These are phyloP conservation scores for Kuraishia borneana DNA, from an alignment of 805 yeast species.

Conservation along the genomic window DNA sequence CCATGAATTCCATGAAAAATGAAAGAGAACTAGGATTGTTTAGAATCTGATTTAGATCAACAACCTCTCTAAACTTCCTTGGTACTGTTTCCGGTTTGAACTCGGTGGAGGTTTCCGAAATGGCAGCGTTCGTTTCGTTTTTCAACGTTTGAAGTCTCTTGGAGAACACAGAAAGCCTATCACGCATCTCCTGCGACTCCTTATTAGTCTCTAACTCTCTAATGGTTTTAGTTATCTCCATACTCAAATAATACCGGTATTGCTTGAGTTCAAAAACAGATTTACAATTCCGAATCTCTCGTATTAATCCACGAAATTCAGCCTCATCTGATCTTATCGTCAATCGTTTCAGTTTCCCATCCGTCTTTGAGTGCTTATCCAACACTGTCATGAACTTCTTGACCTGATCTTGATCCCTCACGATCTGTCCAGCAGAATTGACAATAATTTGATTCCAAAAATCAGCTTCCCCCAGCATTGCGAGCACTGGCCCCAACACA, in stretches of 20 bases:
- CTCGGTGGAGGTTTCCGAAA: slow-evolving; percentile 2
- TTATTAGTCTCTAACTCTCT: slow-evolving; percentile 17
- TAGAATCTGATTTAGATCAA: slow-evolving; percentile 32
- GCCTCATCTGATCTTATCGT: slow-evolving; percentile 27
- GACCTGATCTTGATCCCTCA: slow-evolving; percentile 69
- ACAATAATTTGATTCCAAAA: slow-evolving; percentile 62
- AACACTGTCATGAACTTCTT: slow-evolving; percentile 59
- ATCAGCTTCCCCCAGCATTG: slow-evolving; percentile 59
- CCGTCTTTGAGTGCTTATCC: slow-evolving; percentile 41
- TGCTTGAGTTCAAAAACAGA: slow-evolving; percentile 35
- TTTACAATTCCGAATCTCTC: slow-evolving; percentile 18
- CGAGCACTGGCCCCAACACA: slow-evolving; percentile 38
- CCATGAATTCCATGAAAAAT: slow-evolving; percentile 46
- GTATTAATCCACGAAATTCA: slow-evolving; percentile 28
- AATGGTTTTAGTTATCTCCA: slow-evolving; percentile 32
- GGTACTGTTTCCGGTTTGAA: slow-evolving; percentile 5
- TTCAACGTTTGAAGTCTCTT: slow-evolving; percentile 11
- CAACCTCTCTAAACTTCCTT: slow-evolving; percentile 5
- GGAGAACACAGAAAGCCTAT: slow-evolving; percentile 7
- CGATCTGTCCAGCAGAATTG: slow-evolving; percentile 44
- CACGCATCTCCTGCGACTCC: slow-evolving; percentile 3
- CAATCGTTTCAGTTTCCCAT: slow-evolving; percentile 12
- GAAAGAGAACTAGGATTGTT: slow-evolving; percentile 34
- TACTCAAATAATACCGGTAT: slow-evolving; percentile 30
- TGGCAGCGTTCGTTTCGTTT: slow-evolving; percentile 1